Conservation (phyloP, 768 basidiomycete species). For the Saitozyma sp. region DNA sequence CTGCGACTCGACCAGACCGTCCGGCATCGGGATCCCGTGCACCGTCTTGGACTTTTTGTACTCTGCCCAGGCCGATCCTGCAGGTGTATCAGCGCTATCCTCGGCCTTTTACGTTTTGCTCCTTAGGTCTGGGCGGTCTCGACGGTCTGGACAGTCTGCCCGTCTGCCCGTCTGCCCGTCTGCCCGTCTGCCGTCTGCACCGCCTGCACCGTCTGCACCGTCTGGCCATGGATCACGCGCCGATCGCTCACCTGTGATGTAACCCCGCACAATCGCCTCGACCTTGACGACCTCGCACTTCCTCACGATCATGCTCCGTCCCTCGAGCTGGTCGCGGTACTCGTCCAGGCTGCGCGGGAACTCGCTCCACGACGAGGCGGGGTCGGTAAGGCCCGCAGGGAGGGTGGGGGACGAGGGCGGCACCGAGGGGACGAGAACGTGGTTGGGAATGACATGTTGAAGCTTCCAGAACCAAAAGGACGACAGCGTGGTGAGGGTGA, state of each 20-base stretch:
- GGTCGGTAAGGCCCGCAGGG: slow-evolving; percentile 19
- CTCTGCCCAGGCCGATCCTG: slow-evolving; percentile 94
- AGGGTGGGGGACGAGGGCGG: slow-evolving; percentile 7
- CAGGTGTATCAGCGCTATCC: background rate
- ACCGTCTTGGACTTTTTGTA: slow-evolving; percentile 85
- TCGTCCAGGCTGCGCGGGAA: slow-evolving; percentile 79
- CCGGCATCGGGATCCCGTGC: slow-evolving; percentile 75
- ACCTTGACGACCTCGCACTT: slow-evolving; percentile 86
- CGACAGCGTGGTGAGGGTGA: slow-evolving; percentile 82
- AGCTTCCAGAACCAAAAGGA: slow-evolving; percentile 94
- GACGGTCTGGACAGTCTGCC: background rate
- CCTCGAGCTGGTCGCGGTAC: slow-evolving; percentile 75
- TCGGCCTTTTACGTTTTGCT: background rate
- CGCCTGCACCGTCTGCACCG: background rate
- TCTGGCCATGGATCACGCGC: background rate
- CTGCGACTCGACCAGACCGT: slow-evolving; percentile 79
- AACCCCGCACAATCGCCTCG: slow-evolving; percentile 94
- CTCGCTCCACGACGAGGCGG: slow-evolving; percentile 56
- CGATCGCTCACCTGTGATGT: slow-evolving; percentile 74
- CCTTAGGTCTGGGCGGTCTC: no score
- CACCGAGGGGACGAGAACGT: slow-evolving; percentile 75
- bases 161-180: no score
- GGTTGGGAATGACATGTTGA: slow-evolving; percentile 76
- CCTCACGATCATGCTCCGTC: slow-evolving; percentile 84
- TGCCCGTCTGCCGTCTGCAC: no score